Base-by-base conservation (phyloP, 2,329 filamentous ascomycete species). In the Hortaea sp. region DNA sequence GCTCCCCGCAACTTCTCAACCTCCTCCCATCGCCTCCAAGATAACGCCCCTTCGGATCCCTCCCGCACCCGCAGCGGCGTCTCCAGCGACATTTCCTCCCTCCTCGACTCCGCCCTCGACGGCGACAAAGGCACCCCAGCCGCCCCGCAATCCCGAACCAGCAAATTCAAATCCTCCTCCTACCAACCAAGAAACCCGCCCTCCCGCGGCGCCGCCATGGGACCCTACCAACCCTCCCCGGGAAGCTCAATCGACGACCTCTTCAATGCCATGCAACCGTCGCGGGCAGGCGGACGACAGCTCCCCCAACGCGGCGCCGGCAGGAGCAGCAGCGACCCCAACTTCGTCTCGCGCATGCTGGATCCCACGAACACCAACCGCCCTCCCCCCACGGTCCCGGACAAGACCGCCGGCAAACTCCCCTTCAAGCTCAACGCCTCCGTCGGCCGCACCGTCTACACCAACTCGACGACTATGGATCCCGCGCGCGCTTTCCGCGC, bases 401-500 rank as follows among this genome's bases (percentile, higher is more conserved):
- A 20, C 20, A 34, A 46, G 32, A 29, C 41, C 10, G 32, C 32
- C 32, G 32, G 9, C 9, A 9, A 9, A 9, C 49, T 57, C 20
- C 56, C 57, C 5, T 52, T 66, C 40, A 59, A 59, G 9, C 53
- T 73, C 40, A 63, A 66, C 35, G 61, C 69, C 3, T 60, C 56
- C 5, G 62, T 66, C 9, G 71, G 71, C 10, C 37, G 37, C 10
- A n/a, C 4, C 7, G 40, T 29, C 13, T 29, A 31, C 9, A 37
- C 61, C 69, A 30, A 65, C 61, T 1, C 57, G 1, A 52, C 53
- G 39, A 60, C 67, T 0, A 59, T 69, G n/a, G 73, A 76, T 61
- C 56, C 75, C n/a, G 71, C 67, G 4, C 53, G 66, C 31, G 73
- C 71, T 0, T 69, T 77, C 53, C 58, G 63, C 38, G 63, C 60